A percentile compares a stretch with the other conserved stretches of the same genome.
Evolutionary conservation across 768 basidiomycete genomes (phyloP).

Genomic region (Brasilioporus rufonigricans): DNA sequence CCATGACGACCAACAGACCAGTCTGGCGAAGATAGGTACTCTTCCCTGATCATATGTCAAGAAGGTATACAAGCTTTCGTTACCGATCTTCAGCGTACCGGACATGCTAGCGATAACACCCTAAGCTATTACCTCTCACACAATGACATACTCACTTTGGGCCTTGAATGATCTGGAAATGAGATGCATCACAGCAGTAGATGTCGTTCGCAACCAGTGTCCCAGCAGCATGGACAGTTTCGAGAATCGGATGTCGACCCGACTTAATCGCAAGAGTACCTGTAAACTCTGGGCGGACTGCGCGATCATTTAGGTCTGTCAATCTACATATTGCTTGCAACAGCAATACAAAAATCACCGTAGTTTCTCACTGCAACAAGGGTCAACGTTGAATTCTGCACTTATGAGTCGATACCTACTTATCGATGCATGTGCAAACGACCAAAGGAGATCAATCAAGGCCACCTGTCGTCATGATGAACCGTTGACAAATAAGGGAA

Average conservation of each 20-base stretch:
- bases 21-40: constrained; percentile 91
- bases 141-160: constrained; percentile 60
- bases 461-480: constrained; percentile 55
- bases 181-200: constrained; percentile 79
- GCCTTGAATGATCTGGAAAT: constrained; percentile 90
- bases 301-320: neutral
- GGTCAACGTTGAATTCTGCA: neutral
- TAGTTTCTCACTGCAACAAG: constrained; percentile 45
- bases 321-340: neutral
- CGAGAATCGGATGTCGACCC: constrained; percentile 86
- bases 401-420: constrained; percentile 44
- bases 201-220: constrained; percentile 86
- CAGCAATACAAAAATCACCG: constrained; percentile 28
- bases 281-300: constrained; percentile 90
- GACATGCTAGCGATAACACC: constrained; percentile 51
- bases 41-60: constrained; percentile 54
- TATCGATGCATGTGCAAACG: constrained; percentile 81
- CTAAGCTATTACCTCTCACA: neutral
- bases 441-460: constrained; percentile 85
- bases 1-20: constrained; percentile 80
- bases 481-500: neutral
- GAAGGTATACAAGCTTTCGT: neutral
- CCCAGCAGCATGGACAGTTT: constrained; percentile 64
- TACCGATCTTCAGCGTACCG: constrained; percentile 27
- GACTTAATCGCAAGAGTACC: constrained; percentile 86